These are phyloP conservation scores for Hirschioporus abietinus DNA, from an alignment of 768 basidiomycete species.

Conservation along the genomic window DNA sequence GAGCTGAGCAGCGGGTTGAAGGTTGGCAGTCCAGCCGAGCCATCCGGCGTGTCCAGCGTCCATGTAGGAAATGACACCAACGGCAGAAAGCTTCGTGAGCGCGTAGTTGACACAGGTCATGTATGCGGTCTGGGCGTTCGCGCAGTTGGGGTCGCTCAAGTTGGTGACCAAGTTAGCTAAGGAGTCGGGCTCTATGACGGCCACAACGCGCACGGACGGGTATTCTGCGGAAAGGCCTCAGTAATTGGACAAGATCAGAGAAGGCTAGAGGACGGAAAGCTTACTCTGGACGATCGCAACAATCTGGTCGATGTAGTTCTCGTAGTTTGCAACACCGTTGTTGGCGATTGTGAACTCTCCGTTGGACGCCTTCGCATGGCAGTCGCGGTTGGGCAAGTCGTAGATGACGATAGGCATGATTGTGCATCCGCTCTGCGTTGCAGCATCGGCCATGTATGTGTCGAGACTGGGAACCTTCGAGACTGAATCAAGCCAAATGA, in stretches of 20 bases:
- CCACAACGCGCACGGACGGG: constrained; percentile 58
- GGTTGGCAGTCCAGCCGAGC: constrained; percentile 66
- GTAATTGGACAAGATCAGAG: background rate
- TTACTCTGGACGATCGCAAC: constrained; percentile 50
- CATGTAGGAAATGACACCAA: constrained; percentile 56
- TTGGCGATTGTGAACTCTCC: constrained; percentile 60
- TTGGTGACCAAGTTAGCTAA: constrained; percentile 67
- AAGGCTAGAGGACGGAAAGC: constrained; percentile 10
- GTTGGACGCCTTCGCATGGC: constrained; percentile 59
- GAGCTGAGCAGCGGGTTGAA: constrained; percentile 51
- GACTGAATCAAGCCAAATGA: constrained; percentile 56
- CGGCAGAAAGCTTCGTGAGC: constrained; percentile 46
- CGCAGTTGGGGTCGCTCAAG: constrained; percentile 52
- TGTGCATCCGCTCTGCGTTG: constrained; percentile 40
- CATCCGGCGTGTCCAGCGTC: constrained; percentile 43
- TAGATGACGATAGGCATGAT: constrained; percentile 36
- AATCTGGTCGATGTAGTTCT: constrained; percentile 56
- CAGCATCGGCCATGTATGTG: constrained; percentile 51
- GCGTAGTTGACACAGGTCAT: constrained; percentile 47
- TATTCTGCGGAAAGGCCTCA: constrained; percentile 26
- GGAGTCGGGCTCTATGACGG: constrained; percentile 64
- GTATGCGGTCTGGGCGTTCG: constrained; percentile 48
- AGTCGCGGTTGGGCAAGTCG: constrained; percentile 63
- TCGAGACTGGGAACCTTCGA: constrained; percentile 51
- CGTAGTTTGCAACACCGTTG: constrained; percentile 50